Percentiles rank a stretch among this genome's conserved stretches.
phyloP scores from a whole-genome alignment of 1,284 basidiomycete species.

The Flammula alnicola region DNA sequence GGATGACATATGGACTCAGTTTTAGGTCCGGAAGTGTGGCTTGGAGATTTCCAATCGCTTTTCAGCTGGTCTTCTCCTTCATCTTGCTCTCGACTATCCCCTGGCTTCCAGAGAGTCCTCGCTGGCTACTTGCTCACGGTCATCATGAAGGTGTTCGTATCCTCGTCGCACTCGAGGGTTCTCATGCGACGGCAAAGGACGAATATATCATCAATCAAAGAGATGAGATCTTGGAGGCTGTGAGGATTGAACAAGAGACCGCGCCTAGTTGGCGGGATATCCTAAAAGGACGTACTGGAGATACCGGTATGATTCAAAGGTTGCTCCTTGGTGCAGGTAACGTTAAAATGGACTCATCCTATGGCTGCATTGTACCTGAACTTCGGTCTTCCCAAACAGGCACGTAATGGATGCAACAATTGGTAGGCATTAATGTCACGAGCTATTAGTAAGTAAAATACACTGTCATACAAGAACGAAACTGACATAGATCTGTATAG shows the following conservation, averaged over 20 bases:
- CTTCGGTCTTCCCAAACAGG: constrained; percentile 34
- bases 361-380: not conserved
- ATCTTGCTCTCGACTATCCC: constrained; percentile 61
- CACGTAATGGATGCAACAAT: constrained; percentile 75
- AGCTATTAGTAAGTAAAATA: constrained; percentile 58
- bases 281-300: constrained; percentile 41
- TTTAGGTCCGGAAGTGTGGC: constrained; percentile 49
- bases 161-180: constrained; percentile 46
- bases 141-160: constrained; percentile 41
- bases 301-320: constrained; percentile 54
- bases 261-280: constrained; percentile 46
- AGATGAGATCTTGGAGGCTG: constrained; percentile 47
- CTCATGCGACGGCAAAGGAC: constrained; percentile 36
- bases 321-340: constrained; percentile 54
- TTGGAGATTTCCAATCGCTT: constrained; percentile 75
- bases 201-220: constrained; percentile 40
- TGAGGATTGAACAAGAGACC: constrained; percentile 44
- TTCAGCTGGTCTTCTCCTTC: constrained; percentile 69
- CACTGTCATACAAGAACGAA: not conserved
- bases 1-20: constrained; percentile 54
- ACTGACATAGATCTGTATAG: constrained; percentile 24
- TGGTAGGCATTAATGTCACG: constrained; percentile 73
- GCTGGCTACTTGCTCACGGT: constrained; percentile 58
- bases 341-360: not conserved
- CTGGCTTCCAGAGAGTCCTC: constrained; percentile 73